Base-by-base conservation (phyloP, 2,329 filamentous ascomycete genomes). In the Verticillium isaacii region DNA sequence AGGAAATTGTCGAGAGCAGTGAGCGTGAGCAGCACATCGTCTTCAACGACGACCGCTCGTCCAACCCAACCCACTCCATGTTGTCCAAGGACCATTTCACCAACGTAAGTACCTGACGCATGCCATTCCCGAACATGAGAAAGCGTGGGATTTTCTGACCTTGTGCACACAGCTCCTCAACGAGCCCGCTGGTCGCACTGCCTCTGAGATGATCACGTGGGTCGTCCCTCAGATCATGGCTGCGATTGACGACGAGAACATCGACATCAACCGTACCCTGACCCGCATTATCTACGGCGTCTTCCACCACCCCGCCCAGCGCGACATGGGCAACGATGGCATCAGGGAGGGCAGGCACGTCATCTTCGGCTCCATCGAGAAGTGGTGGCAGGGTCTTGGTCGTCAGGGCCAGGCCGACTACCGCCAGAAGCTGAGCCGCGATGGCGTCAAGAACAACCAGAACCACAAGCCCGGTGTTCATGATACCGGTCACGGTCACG, bases 81-180 rank as follows among this genome's bases (percentile, higher is more conserved):
- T 80, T 97, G 59, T 93, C 92, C 63, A 97, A 97, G 79, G 93
- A 97, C 70, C 93, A 97, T 76, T 97, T 97, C 75, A 91, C 89
- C 66, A 96, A 96, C 71, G 81, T 89, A 73, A 76, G 81, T 68
- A 25, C 5, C 25, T 34, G 11, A 4, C n/a, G 45, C 45, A 23
- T 9, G 11, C 9, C 19, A 14, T n/a, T 11, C 9, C 45, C 8
- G 17, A n/a, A 45, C 12, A 19, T 37, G 9, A 11, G 32, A 14
- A 29, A 5, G 29, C 5, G 54, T 37, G 32, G 59, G 1, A 2
- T 37, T 8, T 57, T 4, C 45, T 50, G 19, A 50, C 17, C n/a
- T 29, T 12, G 4, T 34, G 15, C 11, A 2, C 23, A 3, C 63
- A 85, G 80, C 81, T 93, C 36, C 83, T 97, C 63, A 97, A 97